Evolutionary conservation across 2,329 filamentous ascomycete genomes (phyloP).

Genomic region (Arthrobotrys conoides): DNA sequence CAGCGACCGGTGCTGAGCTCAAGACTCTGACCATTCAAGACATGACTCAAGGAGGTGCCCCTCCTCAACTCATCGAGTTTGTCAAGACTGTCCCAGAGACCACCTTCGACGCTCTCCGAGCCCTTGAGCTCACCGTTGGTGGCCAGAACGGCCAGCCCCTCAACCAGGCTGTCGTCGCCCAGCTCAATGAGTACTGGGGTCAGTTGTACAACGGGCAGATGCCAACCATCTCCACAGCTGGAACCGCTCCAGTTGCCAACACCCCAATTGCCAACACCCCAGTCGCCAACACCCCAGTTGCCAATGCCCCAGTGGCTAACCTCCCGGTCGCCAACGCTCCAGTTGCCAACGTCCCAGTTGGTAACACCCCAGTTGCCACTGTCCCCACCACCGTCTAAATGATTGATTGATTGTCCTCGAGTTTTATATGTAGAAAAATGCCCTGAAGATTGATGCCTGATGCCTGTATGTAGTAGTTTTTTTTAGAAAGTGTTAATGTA

Average conservation of each 20-base stretch:
- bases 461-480: conserved; percentile 25
- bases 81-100: conserved; percentile 9
- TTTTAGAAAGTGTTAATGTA: conserved; percentile 22
- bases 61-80: conserved; percentile 29
- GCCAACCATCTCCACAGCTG: conserved; percentile 13
- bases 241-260: conserved; percentile 5
- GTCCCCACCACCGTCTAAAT: conserved; percentile 8
- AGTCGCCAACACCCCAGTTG: conserved; percentile 9
- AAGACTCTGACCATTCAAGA: conserved; percentile 21
- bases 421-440: conserved; percentile 24
- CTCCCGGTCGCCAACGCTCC: conserved; percentile 1
- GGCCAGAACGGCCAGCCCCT: conserved; percentile 25
- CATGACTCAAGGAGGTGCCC: conserved; percentile 30
- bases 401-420: conserved; percentile 9
- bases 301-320: not conserved
- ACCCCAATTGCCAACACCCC: conserved; percentile 1
- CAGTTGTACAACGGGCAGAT: conserved; percentile 28
- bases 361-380: not conserved
- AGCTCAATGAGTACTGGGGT: conserved; percentile 41
- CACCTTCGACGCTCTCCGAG: conserved; percentile 32
- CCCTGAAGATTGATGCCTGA: conserved; percentile 26
- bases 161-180: conserved; percentile 14
- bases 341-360: not conserved
- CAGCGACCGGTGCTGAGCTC: conserved; percentile 33
- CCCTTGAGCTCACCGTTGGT: conserved; percentile 37